phyloP scores from a whole-genome alignment of 2,329 filamentous ascomycete genomes.

The Colletotrichum neosansevieriae region DNA sequence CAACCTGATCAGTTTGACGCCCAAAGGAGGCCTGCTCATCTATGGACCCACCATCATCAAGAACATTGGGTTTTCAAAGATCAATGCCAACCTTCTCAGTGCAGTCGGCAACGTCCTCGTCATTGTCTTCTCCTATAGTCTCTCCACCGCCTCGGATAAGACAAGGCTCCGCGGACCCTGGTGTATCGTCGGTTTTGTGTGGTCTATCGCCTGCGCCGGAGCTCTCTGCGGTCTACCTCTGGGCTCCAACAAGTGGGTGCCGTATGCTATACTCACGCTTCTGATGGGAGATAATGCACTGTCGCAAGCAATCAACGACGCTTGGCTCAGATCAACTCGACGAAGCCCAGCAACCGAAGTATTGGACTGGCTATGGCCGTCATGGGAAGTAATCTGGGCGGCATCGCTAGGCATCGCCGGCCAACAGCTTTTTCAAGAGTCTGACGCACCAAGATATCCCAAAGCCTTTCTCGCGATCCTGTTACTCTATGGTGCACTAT shows the following conservation, averaged over 20 bases:
- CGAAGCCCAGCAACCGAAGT: conserved; percentile 22
- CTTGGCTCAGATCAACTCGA: conserved; percentile 40
- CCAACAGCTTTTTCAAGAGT: conserved; percentile 31
- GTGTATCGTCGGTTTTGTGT: conserved; percentile 35
- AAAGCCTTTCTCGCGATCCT: conserved; percentile 38
- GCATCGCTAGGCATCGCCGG: conserved; percentile 31
- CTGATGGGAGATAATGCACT: conserved; percentile 38
- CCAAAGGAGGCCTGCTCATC: conserved; percentile 37
- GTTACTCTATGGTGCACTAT: conserved; percentile 37
- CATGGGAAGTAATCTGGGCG: conserved; percentile 40
- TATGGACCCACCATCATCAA: conserved; percentile 41
- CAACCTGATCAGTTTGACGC: conserved; percentile 32
- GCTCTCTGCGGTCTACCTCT: conserved; percentile 28
- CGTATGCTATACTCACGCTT: conserved; percentile 37
- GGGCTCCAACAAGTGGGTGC: conserved; percentile 25
- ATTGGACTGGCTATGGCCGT: conserved; percentile 40
- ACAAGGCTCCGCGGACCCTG: conserved; percentile 34
- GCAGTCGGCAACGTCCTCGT: conserved; percentile 40
- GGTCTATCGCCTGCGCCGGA: conserved; percentile 38
- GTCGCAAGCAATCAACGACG: conserved; percentile 35
- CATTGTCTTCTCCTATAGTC: conserved; percentile 22
- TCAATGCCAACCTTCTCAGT: conserved; percentile 42
- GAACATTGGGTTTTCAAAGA: conserved; percentile 38
- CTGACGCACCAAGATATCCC: conserved; percentile 35
- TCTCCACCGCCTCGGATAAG: conserved; percentile 37